Base-by-base conservation (phyloP, 345 rosid genomes). In the Syzygium grande region DNA sequence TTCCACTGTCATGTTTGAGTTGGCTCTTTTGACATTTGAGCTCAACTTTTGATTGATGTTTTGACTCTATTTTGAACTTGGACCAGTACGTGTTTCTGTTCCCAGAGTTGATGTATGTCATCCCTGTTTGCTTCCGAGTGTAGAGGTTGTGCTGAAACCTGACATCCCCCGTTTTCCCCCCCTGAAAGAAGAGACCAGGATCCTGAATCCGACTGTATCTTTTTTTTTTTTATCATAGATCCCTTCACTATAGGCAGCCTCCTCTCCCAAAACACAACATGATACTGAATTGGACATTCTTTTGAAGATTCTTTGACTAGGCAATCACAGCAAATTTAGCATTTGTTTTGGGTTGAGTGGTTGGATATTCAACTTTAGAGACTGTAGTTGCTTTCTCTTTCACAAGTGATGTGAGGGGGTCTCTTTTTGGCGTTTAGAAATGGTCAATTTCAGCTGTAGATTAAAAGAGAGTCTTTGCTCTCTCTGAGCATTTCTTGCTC, bases 401-500 rank as follows among this genome's bases (percentile, higher is more conserved):
- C 84, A 84, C 78, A 68, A 87, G 59, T 78, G 56, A 68, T 55
- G 59, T n/a, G 86, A 84, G 86, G 56, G 43, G 86, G 7, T n/a
- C 58, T 84, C 54, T 43, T 88, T 87, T 87, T 84, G 68, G 65
- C 86, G 87, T 86, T 90, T 86, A 91, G 91, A 52, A 89, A 91
- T 85, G 89, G 90, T 90, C 91, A 85, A 87, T 91, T 90, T 80
- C 10, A n/a, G 86, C 87, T 86, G 87, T 88, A 86, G 90, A 85
- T 87, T 90, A 84, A 89, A 88, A 54, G 63, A 58, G 86, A 89
- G 58, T 27, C 78, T 91, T 19, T 85, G 80, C 65, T 84, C 79
- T 8, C 79, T 79, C 84, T 88, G 86, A 73, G 87, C 87, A 88
- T 90, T 88, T 88, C 89, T 87, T 87, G 63, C 87, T 85, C 84